Evolutionary conservation across 768 basidiomycete genomes (phyloP).

Genomic region (Kwoniella botswanensis): DNA sequence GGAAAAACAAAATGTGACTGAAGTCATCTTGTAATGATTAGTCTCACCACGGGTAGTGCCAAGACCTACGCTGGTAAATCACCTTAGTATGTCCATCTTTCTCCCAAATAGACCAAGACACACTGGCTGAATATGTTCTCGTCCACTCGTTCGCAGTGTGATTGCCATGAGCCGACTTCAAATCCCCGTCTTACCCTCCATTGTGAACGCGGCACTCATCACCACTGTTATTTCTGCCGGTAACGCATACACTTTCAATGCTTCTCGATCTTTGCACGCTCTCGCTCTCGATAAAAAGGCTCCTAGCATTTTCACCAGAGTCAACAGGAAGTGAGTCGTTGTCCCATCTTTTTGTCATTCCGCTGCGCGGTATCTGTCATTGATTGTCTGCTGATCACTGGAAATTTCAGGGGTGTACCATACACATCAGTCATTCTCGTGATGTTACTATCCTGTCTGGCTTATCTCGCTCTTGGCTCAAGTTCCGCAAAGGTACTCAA

Average conservation of each 20-base stretch:
- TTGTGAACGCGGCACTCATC: slow-evolving; percentile 31
- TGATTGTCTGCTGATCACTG: background rate
- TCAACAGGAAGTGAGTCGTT: slow-evolving; percentile 23
- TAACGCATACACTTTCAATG: slow-evolving; percentile 34
- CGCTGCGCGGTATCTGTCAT: background rate
- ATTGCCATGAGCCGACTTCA: slow-evolving; percentile 29
- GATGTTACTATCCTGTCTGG: slow-evolving; percentile 31
- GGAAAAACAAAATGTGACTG: slow-evolving; percentile 3
- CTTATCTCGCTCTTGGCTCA: slow-evolving; percentile 39
- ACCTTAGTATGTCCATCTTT: slow-evolving; percentile 13
- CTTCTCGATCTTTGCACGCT: slow-evolving; percentile 31
- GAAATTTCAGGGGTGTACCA: slow-evolving; percentile 25
- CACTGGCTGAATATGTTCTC: too few relatives aligned
- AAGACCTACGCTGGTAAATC: slow-evolving; percentile 31
- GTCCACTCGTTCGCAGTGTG: slow-evolving; percentile 5
- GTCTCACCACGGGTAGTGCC: slow-evolving; percentile 10
- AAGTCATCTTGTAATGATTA: background rate
- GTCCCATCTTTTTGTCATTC: background rate
- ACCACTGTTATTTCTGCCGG: slow-evolving; percentile 18
- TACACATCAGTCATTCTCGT: slow-evolving; percentile 34
- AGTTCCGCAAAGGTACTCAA: slow-evolving; percentile 35
- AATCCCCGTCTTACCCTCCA: slow-evolving; percentile 33
- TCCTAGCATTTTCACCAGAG: slow-evolving; percentile 21
- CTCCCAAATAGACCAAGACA: too few relatives aligned
- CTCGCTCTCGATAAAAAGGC: slow-evolving; percentile 31